These are phyloP conservation scores for Boletus subcaerulescens DNA, from an alignment of 768 basidiomycete genomes.

Conservation along the genomic window DNA sequence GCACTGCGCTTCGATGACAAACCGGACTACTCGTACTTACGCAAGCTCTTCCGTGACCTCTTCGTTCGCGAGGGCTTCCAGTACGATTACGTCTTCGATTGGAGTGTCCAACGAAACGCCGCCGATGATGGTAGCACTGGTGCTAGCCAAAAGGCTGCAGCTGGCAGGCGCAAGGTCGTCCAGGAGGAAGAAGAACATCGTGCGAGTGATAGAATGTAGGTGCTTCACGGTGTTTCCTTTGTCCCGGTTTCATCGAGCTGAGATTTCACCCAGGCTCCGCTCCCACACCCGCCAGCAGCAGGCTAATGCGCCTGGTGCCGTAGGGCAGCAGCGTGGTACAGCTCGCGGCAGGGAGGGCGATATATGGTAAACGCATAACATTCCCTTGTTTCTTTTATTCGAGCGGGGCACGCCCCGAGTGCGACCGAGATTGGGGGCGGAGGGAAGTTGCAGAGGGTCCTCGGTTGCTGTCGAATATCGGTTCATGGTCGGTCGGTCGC, in stretches of 20 bases:
- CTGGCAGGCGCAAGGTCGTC: conserved; percentile 73
- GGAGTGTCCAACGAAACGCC: conserved; percentile 82
- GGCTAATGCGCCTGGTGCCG: conserved; percentile 46
- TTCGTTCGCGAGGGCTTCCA: conserved; percentile 98
- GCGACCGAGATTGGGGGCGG: conserved; percentile 43
- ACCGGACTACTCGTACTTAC: conserved; percentile 98
- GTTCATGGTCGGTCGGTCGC: conserved; percentile 35
- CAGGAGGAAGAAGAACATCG: conserved; percentile 85
- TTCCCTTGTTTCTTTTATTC: conserved; percentile 33
- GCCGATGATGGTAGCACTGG: conserved; percentile 63
- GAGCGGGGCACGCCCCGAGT: conserved; percentile 41
- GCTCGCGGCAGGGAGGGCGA: conserved; percentile 44
- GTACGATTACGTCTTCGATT: conserved; percentile 99
- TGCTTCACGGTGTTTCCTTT: conserved; percentile 20
- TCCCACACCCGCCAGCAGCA: conserved; percentile 85
- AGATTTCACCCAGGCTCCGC: conserved; percentile 58
- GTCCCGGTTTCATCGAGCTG: conserved; percentile 10
- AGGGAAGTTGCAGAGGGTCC: conserved; percentile 33
- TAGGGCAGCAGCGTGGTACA: conserved; percentile 43
- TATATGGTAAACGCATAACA: conserved; percentile 39
- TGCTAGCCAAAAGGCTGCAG: conserved; percentile 58
- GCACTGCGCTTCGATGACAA: conserved; percentile 99
- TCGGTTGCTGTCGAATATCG: conserved; percentile 36
- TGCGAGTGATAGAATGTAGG: conserved; percentile 80
- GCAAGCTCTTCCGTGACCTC: conserved; percentile 98